These are phyloP conservation scores for Xylaria venustula DNA, from an alignment of 495 filamentous ascomycete species.

Conservation along the genomic window DNA sequence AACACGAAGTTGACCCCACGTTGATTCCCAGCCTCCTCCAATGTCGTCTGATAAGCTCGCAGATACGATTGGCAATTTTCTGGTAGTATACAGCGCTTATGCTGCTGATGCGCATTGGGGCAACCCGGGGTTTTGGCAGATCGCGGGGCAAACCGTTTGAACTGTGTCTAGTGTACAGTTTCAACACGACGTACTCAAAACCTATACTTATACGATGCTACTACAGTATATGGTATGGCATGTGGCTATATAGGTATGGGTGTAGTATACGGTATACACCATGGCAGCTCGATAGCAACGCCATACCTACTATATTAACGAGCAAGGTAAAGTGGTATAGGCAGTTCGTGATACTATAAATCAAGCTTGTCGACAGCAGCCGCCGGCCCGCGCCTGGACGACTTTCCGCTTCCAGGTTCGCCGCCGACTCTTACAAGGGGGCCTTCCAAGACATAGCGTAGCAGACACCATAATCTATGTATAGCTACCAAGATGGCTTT, in stretches of 20 bases:
- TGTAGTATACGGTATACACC: no score
- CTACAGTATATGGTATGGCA: no score
- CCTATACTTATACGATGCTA: no score
- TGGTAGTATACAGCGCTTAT: not conserved
- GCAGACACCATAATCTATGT: no score
- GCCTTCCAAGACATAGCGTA: no score
- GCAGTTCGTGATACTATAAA: no score
- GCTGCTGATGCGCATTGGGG: not conserved
- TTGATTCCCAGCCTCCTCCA: conserved; percentile 1
- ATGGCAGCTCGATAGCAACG: no score
- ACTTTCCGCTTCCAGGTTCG: conserved; percentile 4
- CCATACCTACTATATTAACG: no score
- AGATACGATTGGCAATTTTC: conserved; percentile 3
- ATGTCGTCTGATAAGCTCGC: not conserved
- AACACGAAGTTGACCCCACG: conserved; percentile 7
- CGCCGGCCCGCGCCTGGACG: not conserved
- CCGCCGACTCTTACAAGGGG: not conserved
- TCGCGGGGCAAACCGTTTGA: not conserved
- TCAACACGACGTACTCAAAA: not conserved
- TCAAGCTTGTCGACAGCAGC: no score
- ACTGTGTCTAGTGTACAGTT: not conserved
- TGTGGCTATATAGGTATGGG: no score
- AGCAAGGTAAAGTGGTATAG: no score
- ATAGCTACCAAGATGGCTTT: conserved; percentile 7
- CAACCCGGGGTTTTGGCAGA: not conserved